Evolutionary conservation across 2,329 filamentous ascomycete species (phyloP).

Genomic region (Colletotrichum gloeosporioides): DNA sequence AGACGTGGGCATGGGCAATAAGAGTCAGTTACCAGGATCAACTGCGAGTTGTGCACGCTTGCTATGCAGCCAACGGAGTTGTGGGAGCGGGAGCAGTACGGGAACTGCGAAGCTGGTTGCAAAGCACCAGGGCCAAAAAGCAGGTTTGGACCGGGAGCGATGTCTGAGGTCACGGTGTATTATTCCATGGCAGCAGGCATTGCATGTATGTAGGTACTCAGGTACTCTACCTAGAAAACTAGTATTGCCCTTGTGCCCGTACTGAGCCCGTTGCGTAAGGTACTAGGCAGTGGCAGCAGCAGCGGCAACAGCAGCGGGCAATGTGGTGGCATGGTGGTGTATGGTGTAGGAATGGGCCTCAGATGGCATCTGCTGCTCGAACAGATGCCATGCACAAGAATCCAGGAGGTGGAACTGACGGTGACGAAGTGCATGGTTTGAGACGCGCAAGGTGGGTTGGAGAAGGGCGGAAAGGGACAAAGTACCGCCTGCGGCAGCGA

Average conservation of each 20-base stretch:
- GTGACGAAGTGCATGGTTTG: conserved; percentile 22
- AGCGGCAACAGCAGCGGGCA: not conserved
- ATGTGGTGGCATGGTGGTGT: not conserved
- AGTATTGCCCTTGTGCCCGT: not conserved
- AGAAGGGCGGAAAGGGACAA: conserved; percentile 17
- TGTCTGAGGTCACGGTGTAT: not conserved
- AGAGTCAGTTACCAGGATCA: conserved; percentile 18
- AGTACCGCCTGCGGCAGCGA: conserved; percentile 20
- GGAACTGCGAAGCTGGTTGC: not conserved
- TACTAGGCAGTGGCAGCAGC: not conserved
- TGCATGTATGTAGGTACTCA: not conserved
- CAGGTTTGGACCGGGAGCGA: not conserved
- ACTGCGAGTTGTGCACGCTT: conserved; percentile 15
- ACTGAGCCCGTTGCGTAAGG: not conserved
- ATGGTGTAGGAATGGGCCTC: conserved; percentile 11
- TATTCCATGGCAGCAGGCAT: not conserved
- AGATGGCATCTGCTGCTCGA: conserved; percentile 19
- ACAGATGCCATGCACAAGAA: conserved; percentile 8
- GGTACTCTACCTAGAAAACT: not conserved
- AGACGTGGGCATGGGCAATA: not conserved
- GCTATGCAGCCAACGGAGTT: not conserved
- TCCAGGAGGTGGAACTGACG: conserved; percentile 22
- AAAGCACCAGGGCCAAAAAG: not conserved
- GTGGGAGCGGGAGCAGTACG: not conserved
- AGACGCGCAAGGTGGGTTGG: conserved; percentile 22